These are phyloP conservation scores for Triticum monococcum DNA, from an alignment of 176 grass and related monocot species.

Conservation along the genomic window DNA sequence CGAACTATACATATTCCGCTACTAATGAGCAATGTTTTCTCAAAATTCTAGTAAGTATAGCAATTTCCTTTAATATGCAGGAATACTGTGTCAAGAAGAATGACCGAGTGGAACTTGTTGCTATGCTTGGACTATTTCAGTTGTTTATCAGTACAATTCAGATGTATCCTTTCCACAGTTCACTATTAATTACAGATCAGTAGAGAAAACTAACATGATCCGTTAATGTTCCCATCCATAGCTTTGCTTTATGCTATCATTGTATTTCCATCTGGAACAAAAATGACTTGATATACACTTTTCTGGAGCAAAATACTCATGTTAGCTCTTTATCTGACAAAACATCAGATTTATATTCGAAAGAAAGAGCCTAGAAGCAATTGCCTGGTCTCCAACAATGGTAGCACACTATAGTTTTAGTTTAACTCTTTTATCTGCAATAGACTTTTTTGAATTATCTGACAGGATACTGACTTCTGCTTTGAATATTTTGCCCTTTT, in stretches of 20 bases:
- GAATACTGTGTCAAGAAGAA: constrained; percentile 80
- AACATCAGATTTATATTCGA: constrained; percentile 52
- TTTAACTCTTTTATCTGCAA: constrained; percentile 12
- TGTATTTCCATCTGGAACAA: background rate
- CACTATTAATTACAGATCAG: background rate
- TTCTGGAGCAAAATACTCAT: background rate
- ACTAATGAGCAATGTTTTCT: constrained; percentile 10
- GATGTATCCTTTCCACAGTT: constrained; percentile 60
- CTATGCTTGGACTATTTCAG: constrained; percentile 68
- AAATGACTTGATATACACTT: background rate
- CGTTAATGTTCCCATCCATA: background rate
- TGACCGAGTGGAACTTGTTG: constrained; percentile 70
- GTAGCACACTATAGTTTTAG: constrained; percentile 7
- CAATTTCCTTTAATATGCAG: constrained; percentile 35
- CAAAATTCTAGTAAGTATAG: background rate
- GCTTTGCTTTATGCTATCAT: background rate
- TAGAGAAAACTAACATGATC: constrained; percentile 1
- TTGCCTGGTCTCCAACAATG: constrained; percentile 54
- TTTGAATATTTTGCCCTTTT: background rate
- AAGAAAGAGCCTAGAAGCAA: constrained; percentile 43
- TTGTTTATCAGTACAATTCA: constrained; percentile 50
- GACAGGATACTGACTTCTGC: constrained; percentile 6
- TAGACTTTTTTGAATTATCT: constrained; percentile 2
- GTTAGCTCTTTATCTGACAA: constrained; percentile 19
- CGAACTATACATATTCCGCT: background rate